Evolutionary conservation across 108 stramenopile genomes (phyloP), one percentile per base, ranked within the genome.

Genomic region (Bacterosira constricta): DNA sequence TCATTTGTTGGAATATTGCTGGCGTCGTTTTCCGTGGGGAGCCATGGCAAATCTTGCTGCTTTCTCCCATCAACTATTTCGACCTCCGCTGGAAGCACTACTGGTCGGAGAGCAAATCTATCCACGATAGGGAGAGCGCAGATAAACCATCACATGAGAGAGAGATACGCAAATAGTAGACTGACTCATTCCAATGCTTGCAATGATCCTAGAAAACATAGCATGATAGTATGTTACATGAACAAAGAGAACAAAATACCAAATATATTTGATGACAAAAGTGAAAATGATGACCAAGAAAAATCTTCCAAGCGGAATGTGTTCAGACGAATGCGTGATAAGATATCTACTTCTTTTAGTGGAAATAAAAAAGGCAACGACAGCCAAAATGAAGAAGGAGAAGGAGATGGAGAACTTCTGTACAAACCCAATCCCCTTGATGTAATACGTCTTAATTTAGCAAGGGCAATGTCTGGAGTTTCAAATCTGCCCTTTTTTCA

Each of bases 361-460:
- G 50, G 66, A 23, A 58, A 52, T 57, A 60, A 47, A 47, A 65
- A 62, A 37, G 53, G 37, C 25, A 47, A 62, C 2, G 63, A 39
- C 17, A 49, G 31, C 46, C 52, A 41, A 20, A 60, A 42, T 25
- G 41, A 30, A 9, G 13, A 26, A 23, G 61, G 55, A 21, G 46
- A 53, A 35, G 63, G 53, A 36, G 34, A 57, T 25, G 29, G 38
- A 21, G 42, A 58, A 26, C 50, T 29, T 30, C 50, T 39, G n/a
- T 62, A 66, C 71, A 72, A 72, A 61, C 78, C 78, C 31, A 67
- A 52, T 30, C 23, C 65, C 23, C 37, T 79, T 34, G 78, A 79
- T 49, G 65, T 45, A 44, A 6, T 71, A 1, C 64, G 78, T 20
- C 59, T 79, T 25, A 56, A 58, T 39, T 27, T 79, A 23, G 78